phyloP scores from a whole-genome alignment of 805 yeast species.

The Clavispora phyllophila region DNA sequence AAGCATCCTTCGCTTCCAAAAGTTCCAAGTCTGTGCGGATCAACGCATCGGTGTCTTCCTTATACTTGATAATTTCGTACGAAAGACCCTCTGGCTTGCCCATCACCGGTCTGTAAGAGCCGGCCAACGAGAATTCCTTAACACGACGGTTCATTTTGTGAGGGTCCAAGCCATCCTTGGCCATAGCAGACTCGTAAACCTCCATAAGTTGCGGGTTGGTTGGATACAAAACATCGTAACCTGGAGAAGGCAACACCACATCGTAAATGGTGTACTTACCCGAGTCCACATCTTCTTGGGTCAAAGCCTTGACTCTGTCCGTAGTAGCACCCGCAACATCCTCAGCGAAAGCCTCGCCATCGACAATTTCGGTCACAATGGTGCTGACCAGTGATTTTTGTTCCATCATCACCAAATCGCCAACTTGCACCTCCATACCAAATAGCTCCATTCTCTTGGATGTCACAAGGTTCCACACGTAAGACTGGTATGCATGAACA shows the following conservation, averaged over 20 bases:
- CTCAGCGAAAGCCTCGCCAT: slow-evolving; percentile 59
- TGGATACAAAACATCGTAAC: slow-evolving; percentile 88
- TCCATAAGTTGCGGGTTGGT: slow-evolving; percentile 52
- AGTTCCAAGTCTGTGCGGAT: slow-evolving; percentile 72
- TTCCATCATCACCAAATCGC: slow-evolving; percentile 67
- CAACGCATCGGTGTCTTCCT: slow-evolving; percentile 61
- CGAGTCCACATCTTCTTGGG: slow-evolving; percentile 61
- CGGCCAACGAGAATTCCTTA: slow-evolving; percentile 86
- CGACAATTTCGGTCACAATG: slow-evolving; percentile 15
- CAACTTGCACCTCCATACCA: slow-evolving; percentile 68
- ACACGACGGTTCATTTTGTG: slow-evolving; percentile 77
- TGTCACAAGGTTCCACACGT: slow-evolving; percentile 86
- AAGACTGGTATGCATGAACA: slow-evolving; percentile 96
- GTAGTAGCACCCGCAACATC: slow-evolving; percentile 57
- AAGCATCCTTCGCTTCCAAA: slow-evolving; percentile 22
- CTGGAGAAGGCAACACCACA: slow-evolving; percentile 94
- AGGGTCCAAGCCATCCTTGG: slow-evolving; percentile 77
- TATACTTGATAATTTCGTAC: slow-evolving; percentile 58
- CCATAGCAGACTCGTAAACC: slow-evolving; percentile 70
- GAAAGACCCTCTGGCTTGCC: slow-evolving; percentile 61
- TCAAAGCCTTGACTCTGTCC: slow-evolving; percentile 67
- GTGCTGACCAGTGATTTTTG: slow-evolving; percentile 13
- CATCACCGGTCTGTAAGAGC: slow-evolving; percentile 76
- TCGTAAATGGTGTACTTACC: slow-evolving; percentile 68
- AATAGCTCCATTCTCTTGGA: slow-evolving; percentile 66